A percentile compares a stretch with the other conserved stretches of the same genome.
These are phyloP conservation scores for Apostasia ramifera DNA, from an alignment of 106 monocot species.

Conservation along the genomic window DNA sequence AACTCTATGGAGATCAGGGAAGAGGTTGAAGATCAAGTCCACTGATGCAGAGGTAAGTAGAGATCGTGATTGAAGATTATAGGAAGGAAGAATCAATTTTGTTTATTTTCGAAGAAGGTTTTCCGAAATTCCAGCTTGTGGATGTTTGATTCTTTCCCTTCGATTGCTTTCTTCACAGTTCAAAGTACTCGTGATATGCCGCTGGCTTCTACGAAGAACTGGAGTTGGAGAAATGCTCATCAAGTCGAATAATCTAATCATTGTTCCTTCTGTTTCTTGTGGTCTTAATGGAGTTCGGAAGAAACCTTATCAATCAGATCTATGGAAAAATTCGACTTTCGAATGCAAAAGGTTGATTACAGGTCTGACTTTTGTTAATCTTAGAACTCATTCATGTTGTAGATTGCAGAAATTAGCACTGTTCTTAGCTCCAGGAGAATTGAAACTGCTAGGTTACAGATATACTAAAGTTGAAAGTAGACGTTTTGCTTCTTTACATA, in stretches of 20 bases:
- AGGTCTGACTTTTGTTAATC: background rate
- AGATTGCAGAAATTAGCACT: background rate
- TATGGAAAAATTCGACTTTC: background rate
- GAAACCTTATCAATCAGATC: background rate
- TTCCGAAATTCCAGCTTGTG: too few species aligned
- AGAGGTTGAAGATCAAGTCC: too few species aligned
- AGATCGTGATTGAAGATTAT: too few species aligned
- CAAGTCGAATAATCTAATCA: background rate
- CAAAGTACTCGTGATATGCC: background rate
- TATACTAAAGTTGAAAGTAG: too few species aligned
- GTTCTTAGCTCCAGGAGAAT: background rate
- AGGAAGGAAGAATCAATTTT: too few species aligned
- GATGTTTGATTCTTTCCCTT: too few species aligned
- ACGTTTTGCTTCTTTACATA: background rate
- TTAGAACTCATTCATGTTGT: background rate
- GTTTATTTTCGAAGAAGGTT: too few species aligned
- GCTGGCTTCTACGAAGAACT: background rate
- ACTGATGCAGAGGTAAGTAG: too few species aligned
- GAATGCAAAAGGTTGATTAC: background rate
- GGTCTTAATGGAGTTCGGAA: background rate
- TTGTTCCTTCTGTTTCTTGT: slow-evolving; percentile 3
- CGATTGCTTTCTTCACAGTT: background rate
- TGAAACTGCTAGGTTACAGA: background rate
- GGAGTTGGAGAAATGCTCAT: background rate
- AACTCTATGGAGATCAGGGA: too few species aligned